Evolutionary conservation across 1,284 basidiomycete genomes (phyloP).

Genomic region (Melampsora americana): DNA sequence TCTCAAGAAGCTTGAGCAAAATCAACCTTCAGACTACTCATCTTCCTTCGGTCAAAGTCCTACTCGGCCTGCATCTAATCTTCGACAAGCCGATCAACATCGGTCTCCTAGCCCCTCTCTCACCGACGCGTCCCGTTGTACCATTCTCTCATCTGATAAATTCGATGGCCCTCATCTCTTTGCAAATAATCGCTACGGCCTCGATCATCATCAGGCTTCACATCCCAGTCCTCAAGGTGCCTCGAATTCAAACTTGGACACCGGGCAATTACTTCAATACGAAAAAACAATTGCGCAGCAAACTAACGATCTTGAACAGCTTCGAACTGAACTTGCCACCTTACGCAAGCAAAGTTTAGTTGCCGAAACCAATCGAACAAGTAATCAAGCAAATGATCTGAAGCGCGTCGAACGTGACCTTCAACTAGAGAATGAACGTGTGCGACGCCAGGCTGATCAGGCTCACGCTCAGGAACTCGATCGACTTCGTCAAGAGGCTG

Average conservation of each 20-base stretch:
- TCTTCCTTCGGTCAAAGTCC: neutral
- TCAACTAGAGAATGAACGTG: slow-evolving; percentile 1
- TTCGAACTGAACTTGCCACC: neutral
- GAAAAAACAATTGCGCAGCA: neutral
- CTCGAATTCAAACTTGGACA: no score
- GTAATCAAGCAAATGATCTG: slow-evolving; percentile 25
- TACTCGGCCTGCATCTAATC: neutral
- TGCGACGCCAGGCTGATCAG: neutral
- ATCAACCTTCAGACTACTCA: neutral
- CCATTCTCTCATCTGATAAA: neutral
- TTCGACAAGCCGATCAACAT: neutral
- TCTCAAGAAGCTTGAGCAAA: slow-evolving; percentile 22
- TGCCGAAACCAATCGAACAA: neutral
- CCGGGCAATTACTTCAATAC: no score
- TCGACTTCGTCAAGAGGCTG: neutral
- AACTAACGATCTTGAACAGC: neutral
- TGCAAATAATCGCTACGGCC: slow-evolving; percentile 1
- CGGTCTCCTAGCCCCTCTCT: neutral
- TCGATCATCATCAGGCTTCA: neutral
- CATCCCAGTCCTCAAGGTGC: neutral
- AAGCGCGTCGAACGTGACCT: slow-evolving; percentile 19
- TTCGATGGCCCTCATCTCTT: slow-evolving; percentile 38
- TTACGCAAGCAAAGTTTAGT: neutral
- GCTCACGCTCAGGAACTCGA: neutral
- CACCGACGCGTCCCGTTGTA: neutral